These are phyloP conservation scores for Mariannaea sp. DNA, from an alignment of 2,329 filamentous ascomycete genomes.

Conservation along the genomic window DNA sequence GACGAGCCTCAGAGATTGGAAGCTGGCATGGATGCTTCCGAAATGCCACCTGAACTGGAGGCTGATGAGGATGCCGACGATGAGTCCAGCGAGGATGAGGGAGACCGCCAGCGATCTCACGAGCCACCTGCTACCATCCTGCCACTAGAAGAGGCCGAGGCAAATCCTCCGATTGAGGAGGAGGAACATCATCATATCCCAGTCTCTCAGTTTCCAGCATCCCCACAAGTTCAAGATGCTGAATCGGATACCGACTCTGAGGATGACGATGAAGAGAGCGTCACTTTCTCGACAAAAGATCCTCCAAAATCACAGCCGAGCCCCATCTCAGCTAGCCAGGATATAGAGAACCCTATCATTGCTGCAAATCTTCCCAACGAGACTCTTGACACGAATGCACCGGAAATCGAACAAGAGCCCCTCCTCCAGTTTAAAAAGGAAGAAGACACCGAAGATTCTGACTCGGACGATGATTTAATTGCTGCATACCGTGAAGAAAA, in stretches of 20 bases:
- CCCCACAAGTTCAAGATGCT: not conserved
- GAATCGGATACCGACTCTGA: conserved; percentile 1
- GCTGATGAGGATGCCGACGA: not conserved
- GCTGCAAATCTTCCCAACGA: conserved; percentile 5
- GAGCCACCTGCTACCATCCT: not conserved
- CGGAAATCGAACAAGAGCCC: conserved; percentile 2
- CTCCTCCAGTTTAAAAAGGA: not conserved
- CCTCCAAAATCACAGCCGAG: not conserved
- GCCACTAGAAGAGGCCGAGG: not conserved
- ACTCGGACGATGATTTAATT: not conserved
- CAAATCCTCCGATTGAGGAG: not conserved
- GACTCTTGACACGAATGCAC: not conserved
- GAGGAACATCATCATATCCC: not conserved
- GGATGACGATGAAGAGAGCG: not conserved
- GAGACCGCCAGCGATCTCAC: not conserved
- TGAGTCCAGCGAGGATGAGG: not conserved
- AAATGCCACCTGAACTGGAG: not conserved
- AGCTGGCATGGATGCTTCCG: not conserved
- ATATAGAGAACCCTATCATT: conserved; percentile 9
- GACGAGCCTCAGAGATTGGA: not conserved
- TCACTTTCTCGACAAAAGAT: not conserved
- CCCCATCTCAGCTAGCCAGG: not conserved
- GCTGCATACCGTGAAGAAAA: not conserved
- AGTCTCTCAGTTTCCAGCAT: not conserved
- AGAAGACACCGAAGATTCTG: not conserved